A percentile compares a stretch with the other conserved stretches of the same genome.
Evolutionary conservation across 2,329 filamentous ascomycete species (phyloP).

Genomic region (Davidsoniella neocaledoniae): DNA sequence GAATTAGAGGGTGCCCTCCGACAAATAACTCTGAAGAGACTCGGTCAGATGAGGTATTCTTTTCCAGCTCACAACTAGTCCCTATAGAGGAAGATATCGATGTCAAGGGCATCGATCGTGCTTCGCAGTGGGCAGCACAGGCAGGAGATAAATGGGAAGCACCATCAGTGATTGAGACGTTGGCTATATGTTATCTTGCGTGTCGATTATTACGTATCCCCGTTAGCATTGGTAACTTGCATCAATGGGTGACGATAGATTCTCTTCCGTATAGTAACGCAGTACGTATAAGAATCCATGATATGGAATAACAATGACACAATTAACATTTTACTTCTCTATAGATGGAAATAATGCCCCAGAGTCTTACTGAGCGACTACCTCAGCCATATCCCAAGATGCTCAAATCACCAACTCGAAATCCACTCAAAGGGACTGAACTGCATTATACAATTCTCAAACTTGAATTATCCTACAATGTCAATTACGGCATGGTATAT

Average conservation of each 20-base stretch:
- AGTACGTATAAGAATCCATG: slow-evolving; percentile 24
- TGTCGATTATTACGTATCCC: slow-evolving; percentile 60
- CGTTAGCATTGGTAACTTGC: slow-evolving; percentile 56
- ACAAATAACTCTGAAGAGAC: neutral
- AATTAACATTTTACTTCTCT: slow-evolving; percentile 15
- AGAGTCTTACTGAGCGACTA: slow-evolving; percentile 45
- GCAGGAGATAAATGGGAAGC: slow-evolving; percentile 32
- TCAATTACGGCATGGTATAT: slow-evolving; percentile 52
- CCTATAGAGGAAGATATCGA: slow-evolving; percentile 14
- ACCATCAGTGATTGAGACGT: slow-evolving; percentile 56
- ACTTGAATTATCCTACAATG: slow-evolving; percentile 44
- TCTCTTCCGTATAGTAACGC: slow-evolving; percentile 58
- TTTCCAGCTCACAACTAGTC: slow-evolving; percentile 22
- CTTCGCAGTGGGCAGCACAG: slow-evolving; percentile 28
- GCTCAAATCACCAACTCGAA: slow-evolving; percentile 33
- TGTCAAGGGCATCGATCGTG: slow-evolving; percentile 17
- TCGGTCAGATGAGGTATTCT: slow-evolving; percentile 8
- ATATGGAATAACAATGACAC: neutral
- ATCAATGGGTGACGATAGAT: slow-evolving; percentile 47
- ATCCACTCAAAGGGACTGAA: slow-evolving; percentile 31
- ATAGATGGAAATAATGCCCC: slow-evolving; percentile 41
- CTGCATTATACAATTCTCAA: slow-evolving; percentile 50
- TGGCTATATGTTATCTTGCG: slow-evolving; percentile 67
- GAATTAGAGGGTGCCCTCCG: slow-evolving; percentile 30
- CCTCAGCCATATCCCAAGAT: slow-evolving; percentile 42